phyloP scores from a whole-genome alignment of 1,284 basidiomycete genomes.

The Puccinia hordei region DNA sequence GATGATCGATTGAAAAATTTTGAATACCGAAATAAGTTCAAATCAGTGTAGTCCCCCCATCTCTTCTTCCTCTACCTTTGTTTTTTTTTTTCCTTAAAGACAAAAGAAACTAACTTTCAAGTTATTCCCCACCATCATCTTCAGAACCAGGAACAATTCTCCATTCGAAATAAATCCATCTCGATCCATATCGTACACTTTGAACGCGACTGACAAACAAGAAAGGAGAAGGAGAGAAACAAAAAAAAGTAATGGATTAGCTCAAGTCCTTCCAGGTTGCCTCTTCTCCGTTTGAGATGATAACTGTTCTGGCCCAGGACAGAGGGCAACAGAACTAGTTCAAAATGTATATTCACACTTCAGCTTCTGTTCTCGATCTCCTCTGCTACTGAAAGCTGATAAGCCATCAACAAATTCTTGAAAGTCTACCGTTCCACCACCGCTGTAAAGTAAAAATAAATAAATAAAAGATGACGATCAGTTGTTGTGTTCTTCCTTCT shows the following conservation, averaged over 20 bases:
- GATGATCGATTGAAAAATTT: too few species aligned
- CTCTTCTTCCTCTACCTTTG: too few species aligned
- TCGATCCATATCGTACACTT: slow-evolving; percentile 97
- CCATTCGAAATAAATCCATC: slow-evolving; percentile 99
- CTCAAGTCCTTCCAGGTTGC: too few species aligned
- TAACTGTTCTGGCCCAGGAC: too few species aligned
- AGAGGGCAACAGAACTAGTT: too few species aligned
- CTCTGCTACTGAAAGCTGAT: slow-evolving; percentile 94
- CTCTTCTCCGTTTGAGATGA: neutral
- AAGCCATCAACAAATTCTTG: slow-evolving; percentile 97
- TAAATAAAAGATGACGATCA: neutral
- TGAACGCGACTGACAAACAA: slow-evolving; percentile 76
- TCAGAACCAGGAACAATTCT: slow-evolving; percentile 94
- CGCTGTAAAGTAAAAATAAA: slow-evolving; percentile 58
- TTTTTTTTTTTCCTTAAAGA: neutral
- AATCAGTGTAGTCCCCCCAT: neutral
- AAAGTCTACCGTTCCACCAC: slow-evolving; percentile 97
- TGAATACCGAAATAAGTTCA: neutral
- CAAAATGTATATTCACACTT: slow-evolving; percentile 66
- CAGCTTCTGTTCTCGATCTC: slow-evolving; percentile 93
- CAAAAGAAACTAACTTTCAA: slow-evolving; percentile 65
- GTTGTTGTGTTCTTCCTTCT: too few species aligned
- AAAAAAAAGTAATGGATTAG: neutral
- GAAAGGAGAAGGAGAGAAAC: too few species aligned
- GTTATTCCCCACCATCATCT: slow-evolving; percentile 99